Evolutionary conservation across 768 basidiomycete species (phyloP), one percentile per base, ranked within the genome.

Genomic region (Coprinopsis cinerea): DNA sequence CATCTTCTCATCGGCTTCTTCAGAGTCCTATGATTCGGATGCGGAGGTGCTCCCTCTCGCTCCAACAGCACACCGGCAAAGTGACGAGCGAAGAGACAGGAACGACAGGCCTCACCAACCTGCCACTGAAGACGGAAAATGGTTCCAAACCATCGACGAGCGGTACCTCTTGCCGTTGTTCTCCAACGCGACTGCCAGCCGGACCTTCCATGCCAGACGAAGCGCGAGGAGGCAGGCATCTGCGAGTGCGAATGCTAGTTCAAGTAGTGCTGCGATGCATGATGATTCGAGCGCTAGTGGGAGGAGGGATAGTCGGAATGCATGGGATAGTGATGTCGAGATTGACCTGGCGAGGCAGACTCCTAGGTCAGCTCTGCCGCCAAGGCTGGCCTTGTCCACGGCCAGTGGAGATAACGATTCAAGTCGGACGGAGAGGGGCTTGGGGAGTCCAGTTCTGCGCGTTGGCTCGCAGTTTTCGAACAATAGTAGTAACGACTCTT

Each of bases 81-180:
- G 11, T 36, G 5, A 47, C 36, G 9, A 36, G 28, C 35, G 59
- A 20, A 53, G 56, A 46, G 24, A 40, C 20, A 9, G 5, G 32
- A 6, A 52, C 35, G 24, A 20, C 42, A 20, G 35, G 37, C 20
- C 30, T 35, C 25, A 44, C 35, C n/a, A 27, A 18, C 14, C 23
- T 46, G 36, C 68, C 3, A 75, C 70, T 3, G 85, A 87, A 51
- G 92, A 95, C 47, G 85, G 89, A 24, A 89, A 90, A 64, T 97
- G 93, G 92, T 97, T 97, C 82, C 92, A 93, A 58, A 77, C 85
- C 39, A 68, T 99, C 32, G 95, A 99, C 67, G 93, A 99, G 68
- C 78, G 92, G 55, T 99, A 95, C 64, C 71, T 99, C 17, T 67
- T 98, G 2, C 94, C 94, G 18, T 71, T 97, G 30, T 98, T 92